Evolutionary conservation across 2,329 filamentous ascomycete species (phyloP), one percentile per base, ranked within the genome.

Genomic region (Rhinocladiella similis): DNA sequence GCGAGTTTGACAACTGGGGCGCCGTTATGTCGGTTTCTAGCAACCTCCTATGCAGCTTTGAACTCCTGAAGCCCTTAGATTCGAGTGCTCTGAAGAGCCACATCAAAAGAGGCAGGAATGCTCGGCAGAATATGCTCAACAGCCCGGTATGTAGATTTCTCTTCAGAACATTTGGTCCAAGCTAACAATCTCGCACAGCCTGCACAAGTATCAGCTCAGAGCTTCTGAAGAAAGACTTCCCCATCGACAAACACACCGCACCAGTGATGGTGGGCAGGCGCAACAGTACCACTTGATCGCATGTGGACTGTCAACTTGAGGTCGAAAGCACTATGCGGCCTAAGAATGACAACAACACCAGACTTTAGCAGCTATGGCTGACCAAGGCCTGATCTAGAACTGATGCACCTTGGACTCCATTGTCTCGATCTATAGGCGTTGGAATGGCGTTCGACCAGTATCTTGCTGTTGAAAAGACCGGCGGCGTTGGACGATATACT

Each of bases 1-100:
- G 94, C 64, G 94, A 99, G 73, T 99, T 99, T 65, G 94, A 99
- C 71, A 99, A 99, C 63, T 97, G 94, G 91, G 94, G 94, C 18
- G 94, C 94, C 13, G 92, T 97, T 64, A 99, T 99, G 94, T 96
- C 93, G 2, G 94, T 99, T 19, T 97, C 91, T 1, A 85, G 84
- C 13, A 94, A 97, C 73, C 77, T 99, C 50, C 83, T 99, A 1
- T 99, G 94, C 77, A 97, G 92, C 71, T 99, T 99, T 69, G 94
- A 99, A 75, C 81, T 99, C 14, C 81, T 99, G 59, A 99, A 99
- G 74, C 94, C 94, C 6, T 82, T 99, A 46, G 94, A 99, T 74
- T 97, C 92, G 12, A 95, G 90, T 67, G 93, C 93, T 33, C 80
- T 99, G 60, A 99, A 99, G 82, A 97, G 88, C 66, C 94, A 99